phyloP scores from a whole-genome alignment of 2,329 filamentous ascomycete genomes.

The Pseudocercospora crystallina region DNA sequence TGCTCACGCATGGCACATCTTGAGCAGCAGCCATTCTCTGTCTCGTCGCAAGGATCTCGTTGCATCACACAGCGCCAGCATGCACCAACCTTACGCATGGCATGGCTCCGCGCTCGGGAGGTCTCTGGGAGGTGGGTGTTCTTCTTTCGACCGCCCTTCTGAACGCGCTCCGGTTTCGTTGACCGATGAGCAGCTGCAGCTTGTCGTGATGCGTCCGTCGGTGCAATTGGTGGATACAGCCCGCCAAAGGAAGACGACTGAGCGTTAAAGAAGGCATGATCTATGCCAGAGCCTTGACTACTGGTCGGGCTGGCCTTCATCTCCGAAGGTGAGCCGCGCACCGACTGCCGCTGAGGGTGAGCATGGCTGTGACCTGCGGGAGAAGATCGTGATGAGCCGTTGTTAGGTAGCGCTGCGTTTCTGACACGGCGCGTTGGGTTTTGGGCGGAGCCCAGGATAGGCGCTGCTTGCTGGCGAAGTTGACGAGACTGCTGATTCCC shows the following conservation, averaged over 20 bases:
- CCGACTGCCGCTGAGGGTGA: too few relatives aligned
- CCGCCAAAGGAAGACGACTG: neutral
- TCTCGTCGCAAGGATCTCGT: constrained; percentile 43
- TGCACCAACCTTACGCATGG: constrained; percentile 48
- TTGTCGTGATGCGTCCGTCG: constrained; percentile 6
- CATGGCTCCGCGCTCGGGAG: constrained; percentile 41
- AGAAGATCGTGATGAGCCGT: too few relatives aligned
- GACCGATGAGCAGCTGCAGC: neutral
- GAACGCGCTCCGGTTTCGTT: constrained; percentile 10
- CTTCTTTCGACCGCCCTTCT: constrained; percentile 37
- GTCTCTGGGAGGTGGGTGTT: constrained; percentile 39
- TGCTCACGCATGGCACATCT: constrained; percentile 35
- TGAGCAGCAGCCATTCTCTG: constrained; percentile 28
- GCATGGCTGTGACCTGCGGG: too few relatives aligned
- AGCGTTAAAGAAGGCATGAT: too few relatives aligned
- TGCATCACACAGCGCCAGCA: constrained; percentile 52
- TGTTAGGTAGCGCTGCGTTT: too few relatives aligned
- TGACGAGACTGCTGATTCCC: too few relatives aligned
- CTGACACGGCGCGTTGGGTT: too few relatives aligned
- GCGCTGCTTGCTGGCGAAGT: too few relatives aligned
- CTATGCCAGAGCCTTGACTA: too few relatives aligned
- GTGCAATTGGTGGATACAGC: constrained; percentile 7
- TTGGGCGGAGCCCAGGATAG: too few relatives aligned
- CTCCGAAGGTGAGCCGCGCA: too few relatives aligned
- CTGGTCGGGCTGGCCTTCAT: too few relatives aligned